A percentile compares a stretch with the other conserved stretches of the same genome.
Evolutionary conservation across 768 basidiomycete species (phyloP).

Genomic region (Boletus rubescentipes): DNA sequence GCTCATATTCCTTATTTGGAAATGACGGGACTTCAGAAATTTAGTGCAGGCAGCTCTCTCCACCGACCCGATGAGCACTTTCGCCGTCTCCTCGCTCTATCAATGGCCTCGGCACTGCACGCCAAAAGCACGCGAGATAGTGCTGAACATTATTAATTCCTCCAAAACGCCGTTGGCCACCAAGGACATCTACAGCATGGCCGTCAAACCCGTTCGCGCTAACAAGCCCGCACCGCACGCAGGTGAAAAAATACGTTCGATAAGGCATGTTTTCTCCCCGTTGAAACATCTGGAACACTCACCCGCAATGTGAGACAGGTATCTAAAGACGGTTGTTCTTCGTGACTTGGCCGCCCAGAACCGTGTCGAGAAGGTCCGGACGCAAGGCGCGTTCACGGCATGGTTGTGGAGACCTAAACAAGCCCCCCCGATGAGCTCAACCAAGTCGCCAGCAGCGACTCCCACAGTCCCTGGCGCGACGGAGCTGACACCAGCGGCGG

Average conservation of each 20-base stretch:
- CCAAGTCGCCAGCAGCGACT: not conserved
- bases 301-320: conserved; percentile 34
- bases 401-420: conserved; percentile 42
- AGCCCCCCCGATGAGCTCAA: not conserved
- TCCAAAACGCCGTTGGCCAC: conserved; percentile 26
- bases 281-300: too few species aligned
- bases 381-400: conserved; percentile 30
- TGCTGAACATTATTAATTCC: conserved; percentile 21
- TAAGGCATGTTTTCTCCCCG: conserved; percentile 38
- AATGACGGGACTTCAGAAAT: too few species aligned
- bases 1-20: too few species aligned
- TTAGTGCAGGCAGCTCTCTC: too few species aligned
- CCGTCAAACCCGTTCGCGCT: conserved; percentile 11
- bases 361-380: conserved; percentile 44
- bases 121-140: conserved; percentile 20
- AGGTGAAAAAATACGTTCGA: conserved; percentile 53
- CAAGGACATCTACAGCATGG: conserved; percentile 27
- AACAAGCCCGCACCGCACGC: conserved; percentile 37
- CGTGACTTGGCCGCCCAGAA: conserved; percentile 42
- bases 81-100: conserved; percentile 20
- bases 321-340: conserved; percentile 54
- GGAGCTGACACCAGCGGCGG: conserved; percentile 25
- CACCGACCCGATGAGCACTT: conserved; percentile 3
- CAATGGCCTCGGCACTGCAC: conserved; percentile 25
- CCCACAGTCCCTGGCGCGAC: not conserved